Percentiles rank a stretch among this genome's conserved stretches.
phyloP scores from a whole-genome alignment of 371 early-diverging fungal genomes.

The Mortierella sp. region DNA sequence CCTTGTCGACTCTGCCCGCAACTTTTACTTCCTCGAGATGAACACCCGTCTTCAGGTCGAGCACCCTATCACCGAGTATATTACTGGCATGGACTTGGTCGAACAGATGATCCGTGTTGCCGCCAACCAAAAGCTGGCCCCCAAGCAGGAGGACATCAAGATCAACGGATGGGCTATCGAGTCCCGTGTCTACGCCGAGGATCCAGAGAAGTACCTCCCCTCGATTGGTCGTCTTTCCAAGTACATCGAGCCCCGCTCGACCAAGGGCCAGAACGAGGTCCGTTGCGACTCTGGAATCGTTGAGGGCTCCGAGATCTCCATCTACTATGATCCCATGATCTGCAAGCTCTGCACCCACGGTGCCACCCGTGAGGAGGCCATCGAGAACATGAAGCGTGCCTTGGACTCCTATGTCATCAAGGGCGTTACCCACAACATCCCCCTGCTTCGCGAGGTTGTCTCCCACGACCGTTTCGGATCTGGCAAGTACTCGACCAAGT shows the following conservation, averaged over 20 bases:
- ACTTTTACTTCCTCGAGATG: conserved; percentile 93
- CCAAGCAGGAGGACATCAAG: conserved; percentile 72
- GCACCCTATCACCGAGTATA: conserved; percentile 97
- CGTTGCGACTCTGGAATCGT: conserved; percentile 88
- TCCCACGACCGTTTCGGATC: conserved; percentile 80
- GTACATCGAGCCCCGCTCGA: conserved; percentile 76
- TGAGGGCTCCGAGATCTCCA: conserved; percentile 87
- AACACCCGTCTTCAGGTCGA: conserved; percentile 95
- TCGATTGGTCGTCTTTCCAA: conserved; percentile 90
- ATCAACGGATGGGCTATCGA: conserved; percentile 90
- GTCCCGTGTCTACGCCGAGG: conserved; percentile 93
- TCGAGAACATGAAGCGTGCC: conserved; percentile 83
- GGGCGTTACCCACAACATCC: conserved; percentile 96
- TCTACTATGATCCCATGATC: conserved; percentile 89
- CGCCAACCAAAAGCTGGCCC: conserved; percentile 71
- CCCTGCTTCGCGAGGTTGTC: conserved; percentile 91
- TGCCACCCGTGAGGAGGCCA: conserved; percentile 81
- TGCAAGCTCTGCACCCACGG: conserved; percentile 94
- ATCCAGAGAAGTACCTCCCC: conserved; percentile 90
- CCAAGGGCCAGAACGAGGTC: conserved; percentile 67
- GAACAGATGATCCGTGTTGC: conserved; percentile 91
- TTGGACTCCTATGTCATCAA: conserved; percentile 93
- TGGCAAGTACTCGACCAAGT: conserved; percentile 91
- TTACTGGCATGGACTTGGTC: conserved; percentile 94
- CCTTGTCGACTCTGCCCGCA: conserved; percentile 77